Conservation (phyloP, 2,329 filamentous ascomycete genomes). For the Calycina herbarum region DNA sequence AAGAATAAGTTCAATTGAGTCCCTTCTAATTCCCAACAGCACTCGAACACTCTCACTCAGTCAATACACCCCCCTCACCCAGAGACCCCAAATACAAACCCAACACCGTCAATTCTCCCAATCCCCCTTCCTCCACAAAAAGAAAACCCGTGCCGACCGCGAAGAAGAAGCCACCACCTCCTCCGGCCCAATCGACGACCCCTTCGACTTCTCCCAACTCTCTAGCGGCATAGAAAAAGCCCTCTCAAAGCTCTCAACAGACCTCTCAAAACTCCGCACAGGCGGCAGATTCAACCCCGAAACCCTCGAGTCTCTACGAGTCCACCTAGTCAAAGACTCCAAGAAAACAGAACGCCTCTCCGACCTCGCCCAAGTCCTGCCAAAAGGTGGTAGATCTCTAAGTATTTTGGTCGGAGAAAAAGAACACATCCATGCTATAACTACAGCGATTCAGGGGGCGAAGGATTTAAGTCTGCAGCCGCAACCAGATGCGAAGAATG, state of each 20-base stretch:
- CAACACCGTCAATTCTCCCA: slow-evolving; percentile 20
- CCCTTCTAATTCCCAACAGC: slow-evolving; percentile 13
- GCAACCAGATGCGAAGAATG: slow-evolving; percentile 47
- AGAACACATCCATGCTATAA: slow-evolving; percentile 57
- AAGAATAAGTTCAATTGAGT: slow-evolving; percentile 5
- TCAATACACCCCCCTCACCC: slow-evolving; percentile 4
- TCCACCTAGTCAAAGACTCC: slow-evolving; percentile 54
- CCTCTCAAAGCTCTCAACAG: slow-evolving; percentile 57
- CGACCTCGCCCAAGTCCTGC: slow-evolving; percentile 67
- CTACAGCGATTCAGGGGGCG: slow-evolving; percentile 52
- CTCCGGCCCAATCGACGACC: slow-evolving; percentile 43
- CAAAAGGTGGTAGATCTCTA: slow-evolving; percentile 59
- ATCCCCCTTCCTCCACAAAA: slow-evolving; percentile 26
- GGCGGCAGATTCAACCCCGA: slow-evolving; percentile 64
- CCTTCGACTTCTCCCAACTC: slow-evolving; percentile 60
- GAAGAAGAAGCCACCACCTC: slow-evolving; percentile 22
- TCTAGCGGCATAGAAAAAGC: slow-evolving; percentile 55
- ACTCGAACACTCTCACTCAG: slow-evolving; percentile 5
- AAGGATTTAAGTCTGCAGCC: slow-evolving; percentile 50
- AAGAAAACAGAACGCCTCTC: slow-evolving; percentile 55
- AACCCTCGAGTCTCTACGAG: slow-evolving; percentile 58
- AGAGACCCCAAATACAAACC: slow-evolving; percentile 4
- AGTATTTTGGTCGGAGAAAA: slow-evolving; percentile 65
- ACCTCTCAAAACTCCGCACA: slow-evolving; percentile 60
- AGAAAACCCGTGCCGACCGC: slow-evolving; percentile 28